Percentiles rank a stretch among this genome's conserved stretches.
These are phyloP conservation scores for Aspergillus sojae DNA, from an alignment of 2,329 filamentous ascomycete species.

Conservation along the genomic window DNA sequence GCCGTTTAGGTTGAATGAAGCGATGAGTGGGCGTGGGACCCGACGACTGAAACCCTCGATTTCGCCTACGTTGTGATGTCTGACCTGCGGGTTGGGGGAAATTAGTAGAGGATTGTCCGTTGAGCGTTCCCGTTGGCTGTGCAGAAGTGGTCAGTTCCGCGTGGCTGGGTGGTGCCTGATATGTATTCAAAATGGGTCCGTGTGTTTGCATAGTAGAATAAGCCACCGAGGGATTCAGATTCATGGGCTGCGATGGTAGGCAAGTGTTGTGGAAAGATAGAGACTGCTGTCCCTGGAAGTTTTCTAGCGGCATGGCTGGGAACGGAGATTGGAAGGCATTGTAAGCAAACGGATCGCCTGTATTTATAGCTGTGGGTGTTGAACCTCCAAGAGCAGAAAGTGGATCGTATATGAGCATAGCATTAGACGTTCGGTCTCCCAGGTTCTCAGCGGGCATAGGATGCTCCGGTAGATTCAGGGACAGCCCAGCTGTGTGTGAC, in stretches of 20 bases:
- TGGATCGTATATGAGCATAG: constrained; percentile 31
- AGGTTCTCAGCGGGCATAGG: constrained; percentile 1
- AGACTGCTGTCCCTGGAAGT: constrained; percentile 11
- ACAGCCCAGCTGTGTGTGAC: constrained; percentile 19
- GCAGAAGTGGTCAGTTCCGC: background rate
- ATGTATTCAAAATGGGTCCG: constrained; percentile 6
- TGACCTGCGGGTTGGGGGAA: constrained; percentile 8
- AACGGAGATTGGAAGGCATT: constrained; percentile 26
- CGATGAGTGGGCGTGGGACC: constrained; percentile 21
- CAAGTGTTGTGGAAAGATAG: constrained; percentile 8
- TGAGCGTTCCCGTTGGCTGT: constrained; percentile 2
- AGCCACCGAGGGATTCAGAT: constrained; percentile 9
- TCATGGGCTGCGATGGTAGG: constrained; percentile 15
- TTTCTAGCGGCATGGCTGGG: constrained; percentile 22
- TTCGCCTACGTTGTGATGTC: constrained; percentile 9
- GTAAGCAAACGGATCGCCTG: constrained; percentile 25
- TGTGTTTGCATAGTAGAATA: constrained; percentile 16
- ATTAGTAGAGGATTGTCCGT: background rate
- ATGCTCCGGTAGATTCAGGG: constrained; percentile 14
- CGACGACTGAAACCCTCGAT: constrained; percentile 21
- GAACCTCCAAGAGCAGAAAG: constrained; percentile 17
- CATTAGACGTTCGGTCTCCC: constrained; percentile 27
- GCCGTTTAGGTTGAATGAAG: constrained; percentile 35
- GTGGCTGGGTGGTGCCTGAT: constrained; percentile 15
- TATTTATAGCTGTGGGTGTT: constrained; percentile 27